Evolutionary conservation across 495 filamentous ascomycete genomes (phyloP).

Genomic region (Penicillium coffeae): DNA sequence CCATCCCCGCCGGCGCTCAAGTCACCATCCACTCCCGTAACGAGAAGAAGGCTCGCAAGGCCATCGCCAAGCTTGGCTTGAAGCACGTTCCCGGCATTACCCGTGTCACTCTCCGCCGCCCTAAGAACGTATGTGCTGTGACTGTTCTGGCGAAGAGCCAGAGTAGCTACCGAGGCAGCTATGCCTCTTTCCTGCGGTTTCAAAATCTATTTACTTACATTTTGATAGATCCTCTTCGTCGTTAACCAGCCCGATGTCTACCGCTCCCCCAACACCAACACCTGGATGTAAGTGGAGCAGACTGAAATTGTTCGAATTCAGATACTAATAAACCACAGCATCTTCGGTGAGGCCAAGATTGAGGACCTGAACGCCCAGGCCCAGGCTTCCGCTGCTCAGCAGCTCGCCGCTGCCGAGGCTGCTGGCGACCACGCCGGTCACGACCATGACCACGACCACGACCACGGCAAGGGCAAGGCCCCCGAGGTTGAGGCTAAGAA

Average conservation of each 20-base stretch:
- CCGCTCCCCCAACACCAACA: slow-evolving; percentile 97
- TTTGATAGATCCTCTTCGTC: slow-evolving; percentile 87
- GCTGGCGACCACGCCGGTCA: slow-evolving; percentile 76
- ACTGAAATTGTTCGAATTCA: neutral
- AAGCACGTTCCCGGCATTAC: slow-evolving; percentile 97
- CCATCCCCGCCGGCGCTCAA: slow-evolving; percentile 78
- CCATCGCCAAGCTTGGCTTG: slow-evolving; percentile 95
- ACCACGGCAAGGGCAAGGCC: slow-evolving; percentile 71
- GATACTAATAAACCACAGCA: slow-evolving; percentile 52
- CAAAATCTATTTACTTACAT: neutral
- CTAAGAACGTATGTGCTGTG: slow-evolving; percentile 87
- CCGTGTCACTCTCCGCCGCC: slow-evolving; percentile 91
- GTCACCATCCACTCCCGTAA: slow-evolving; percentile 94
- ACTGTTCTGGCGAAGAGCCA: too few species aligned
- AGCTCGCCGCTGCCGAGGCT: slow-evolving; percentile 75
- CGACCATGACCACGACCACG: slow-evolving; percentile 69
- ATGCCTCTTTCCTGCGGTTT: too few species aligned
- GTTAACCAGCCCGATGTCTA: slow-evolving; percentile 99
- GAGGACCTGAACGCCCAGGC: slow-evolving; percentile 98
- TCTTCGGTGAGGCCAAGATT: slow-evolving; percentile 99
- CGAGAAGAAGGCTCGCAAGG: slow-evolving; percentile 99
- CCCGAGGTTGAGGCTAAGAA: slow-evolving; percentile 73
- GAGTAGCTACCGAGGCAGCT: too few species aligned
- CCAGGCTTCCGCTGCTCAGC: slow-evolving; percentile 88
- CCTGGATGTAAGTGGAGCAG: slow-evolving; percentile 78